phyloP scores from a whole-genome alignment of 306 rosid genomes.

The Malus sieversii region DNA sequence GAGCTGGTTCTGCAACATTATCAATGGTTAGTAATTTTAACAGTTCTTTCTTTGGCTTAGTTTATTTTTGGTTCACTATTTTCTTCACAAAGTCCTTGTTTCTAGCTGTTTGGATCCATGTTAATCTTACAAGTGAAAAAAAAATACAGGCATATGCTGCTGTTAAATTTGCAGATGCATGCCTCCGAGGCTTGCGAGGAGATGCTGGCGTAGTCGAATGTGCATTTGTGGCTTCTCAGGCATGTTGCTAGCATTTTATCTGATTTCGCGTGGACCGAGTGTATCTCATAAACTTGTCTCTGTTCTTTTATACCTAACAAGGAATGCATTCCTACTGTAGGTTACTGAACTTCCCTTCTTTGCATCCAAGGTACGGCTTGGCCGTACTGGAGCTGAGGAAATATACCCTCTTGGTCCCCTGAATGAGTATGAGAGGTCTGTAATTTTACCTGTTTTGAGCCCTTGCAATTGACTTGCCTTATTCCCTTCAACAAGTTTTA shows the following conservation, averaged over 20 bases:
- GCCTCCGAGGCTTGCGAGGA: slow-evolving; percentile 82
- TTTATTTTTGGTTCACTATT: not conserved
- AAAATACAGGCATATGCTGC: slow-evolving; percentile 78
- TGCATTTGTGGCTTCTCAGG: slow-evolving; percentile 77
- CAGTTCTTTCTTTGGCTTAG: not conserved
- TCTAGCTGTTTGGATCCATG: not conserved
- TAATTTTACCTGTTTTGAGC: not conserved
- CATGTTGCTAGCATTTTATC: not conserved
- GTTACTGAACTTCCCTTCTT: slow-evolving; percentile 93
- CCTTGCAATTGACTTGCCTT: not conserved
- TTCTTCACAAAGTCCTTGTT: not conserved
- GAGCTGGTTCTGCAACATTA: slow-evolving; percentile 97
- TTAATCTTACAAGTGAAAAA: not conserved
- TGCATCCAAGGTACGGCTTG: slow-evolving; percentile 79
- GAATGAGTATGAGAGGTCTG: slow-evolving; percentile 81
- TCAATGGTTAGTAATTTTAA: slow-evolving; percentile 59
- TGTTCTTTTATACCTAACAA: not conserved
- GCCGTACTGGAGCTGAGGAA: slow-evolving; percentile 79
- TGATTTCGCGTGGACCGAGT: not conserved
- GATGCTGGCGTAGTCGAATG: slow-evolving; percentile 74
- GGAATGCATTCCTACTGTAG: slow-evolving; percentile 22
- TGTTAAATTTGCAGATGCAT: slow-evolving; percentile 71
- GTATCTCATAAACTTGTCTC: not conserved
- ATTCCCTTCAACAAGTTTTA: not conserved
- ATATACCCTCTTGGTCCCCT: slow-evolving; percentile 67